phyloP scores from a whole-genome alignment of 148 eudicot genomes.

The Chenopodium suecicum region DNA sequence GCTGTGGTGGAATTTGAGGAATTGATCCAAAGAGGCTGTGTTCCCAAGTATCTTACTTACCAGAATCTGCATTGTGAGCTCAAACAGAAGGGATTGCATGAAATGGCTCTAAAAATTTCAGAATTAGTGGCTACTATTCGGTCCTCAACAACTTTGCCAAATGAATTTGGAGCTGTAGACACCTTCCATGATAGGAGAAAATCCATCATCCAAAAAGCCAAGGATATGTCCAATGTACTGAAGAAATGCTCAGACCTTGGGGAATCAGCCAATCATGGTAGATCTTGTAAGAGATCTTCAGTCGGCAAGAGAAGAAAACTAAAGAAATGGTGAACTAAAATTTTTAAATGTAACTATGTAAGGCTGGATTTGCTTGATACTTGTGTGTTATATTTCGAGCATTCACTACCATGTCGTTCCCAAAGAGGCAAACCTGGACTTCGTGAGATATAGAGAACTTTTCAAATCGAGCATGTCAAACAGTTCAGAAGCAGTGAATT shows the following conservation, averaged over 20 bases:
- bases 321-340: constrained; percentile 12
- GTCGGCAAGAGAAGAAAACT: constrained; percentile 10
- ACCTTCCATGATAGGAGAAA: constrained; percentile 39
- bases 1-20: constrained; percentile 61
- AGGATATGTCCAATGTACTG: constrained; percentile 48
- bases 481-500: neutral
- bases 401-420: no score
- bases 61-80: constrained; percentile 46
- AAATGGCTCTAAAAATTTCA: constrained; percentile 39
- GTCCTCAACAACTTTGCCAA: constrained; percentile 44
- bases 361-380: neutral
- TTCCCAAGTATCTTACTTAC: constrained; percentile 50
- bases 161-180: constrained; percentile 33
- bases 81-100: constrained; percentile 44
- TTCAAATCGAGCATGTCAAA: neutral
- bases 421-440: neutral
- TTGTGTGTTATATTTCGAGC: neutral
- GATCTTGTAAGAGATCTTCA: constrained; percentile 23
- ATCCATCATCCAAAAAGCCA: constrained; percentile 52
- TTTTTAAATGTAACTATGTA: neutral
- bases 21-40: constrained; percentile 54
- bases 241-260: constrained; percentile 46
- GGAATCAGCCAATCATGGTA: constrained; percentile 35
- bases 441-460: neutral
- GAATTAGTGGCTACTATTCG: constrained; percentile 44